Percentiles rank a stretch among this genome's conserved stretches.
phyloP scores from a whole-genome alignment of 2,329 filamentous ascomycete species.

The Ceratocystiopsis sp. region DNA sequence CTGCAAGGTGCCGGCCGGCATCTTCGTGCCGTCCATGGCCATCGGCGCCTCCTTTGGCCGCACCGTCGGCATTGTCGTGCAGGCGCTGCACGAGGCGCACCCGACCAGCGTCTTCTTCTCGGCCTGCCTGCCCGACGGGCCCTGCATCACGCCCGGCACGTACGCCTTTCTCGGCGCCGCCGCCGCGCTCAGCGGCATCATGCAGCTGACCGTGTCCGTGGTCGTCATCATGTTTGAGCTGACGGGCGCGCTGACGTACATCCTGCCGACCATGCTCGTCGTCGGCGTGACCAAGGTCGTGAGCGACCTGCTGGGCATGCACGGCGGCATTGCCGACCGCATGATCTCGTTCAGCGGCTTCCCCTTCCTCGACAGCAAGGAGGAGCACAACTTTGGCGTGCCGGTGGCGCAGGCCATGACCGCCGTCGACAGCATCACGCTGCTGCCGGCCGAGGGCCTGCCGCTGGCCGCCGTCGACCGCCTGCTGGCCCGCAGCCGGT shows the following conservation, averaged over 20 bases:
- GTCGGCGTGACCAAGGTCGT: constrained; percentile 94
- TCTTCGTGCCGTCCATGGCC: constrained; percentile 97
- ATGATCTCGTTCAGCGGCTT: constrained; percentile 99
- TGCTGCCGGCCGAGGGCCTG: constrained; percentile 58
- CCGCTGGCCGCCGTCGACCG: constrained; percentile 61
- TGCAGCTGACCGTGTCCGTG: constrained; percentile 93
- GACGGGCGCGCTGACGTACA: constrained; percentile 92
- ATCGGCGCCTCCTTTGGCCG: constrained; percentile 88
- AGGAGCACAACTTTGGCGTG: constrained; percentile 92
- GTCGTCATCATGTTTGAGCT: constrained; percentile 99
- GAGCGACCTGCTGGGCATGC: constrained; percentile 81
- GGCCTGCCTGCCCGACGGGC: constrained; percentile 74
- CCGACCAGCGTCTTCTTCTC: constrained; percentile 74
- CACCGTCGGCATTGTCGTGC: constrained; percentile 85
- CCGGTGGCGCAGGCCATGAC: constrained; percentile 87
- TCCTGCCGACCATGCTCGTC: constrained; percentile 96
- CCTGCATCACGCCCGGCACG: constrained; percentile 92
- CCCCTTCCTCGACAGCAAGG: constrained; percentile 91
- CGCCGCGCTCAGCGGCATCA: constrained; percentile 84
- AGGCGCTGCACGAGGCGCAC: constrained; percentile 71
- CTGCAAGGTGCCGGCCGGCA: constrained; percentile 93
- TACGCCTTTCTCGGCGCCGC: constrained; percentile 92
- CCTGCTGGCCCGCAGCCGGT: constrained; percentile 60
- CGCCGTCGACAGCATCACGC: constrained; percentile 65
- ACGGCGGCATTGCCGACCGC: constrained; percentile 88